Conservation (phyloP, 2,329 filamentous ascomycete genomes). For the Myotisia sp. region DNA sequence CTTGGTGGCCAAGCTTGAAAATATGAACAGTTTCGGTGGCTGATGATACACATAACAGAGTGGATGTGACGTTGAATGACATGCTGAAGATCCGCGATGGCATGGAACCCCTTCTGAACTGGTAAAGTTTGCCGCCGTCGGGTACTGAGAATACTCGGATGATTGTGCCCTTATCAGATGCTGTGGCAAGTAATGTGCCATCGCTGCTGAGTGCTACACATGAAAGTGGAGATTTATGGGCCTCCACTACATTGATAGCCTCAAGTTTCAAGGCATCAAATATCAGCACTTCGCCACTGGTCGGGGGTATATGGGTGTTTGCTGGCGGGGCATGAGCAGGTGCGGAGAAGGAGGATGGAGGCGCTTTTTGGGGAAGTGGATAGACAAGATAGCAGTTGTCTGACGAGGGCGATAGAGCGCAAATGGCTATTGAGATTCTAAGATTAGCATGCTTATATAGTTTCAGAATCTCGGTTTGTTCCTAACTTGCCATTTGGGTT, state of each 20-base stretch:
- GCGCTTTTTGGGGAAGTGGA: conserved; percentile 58
- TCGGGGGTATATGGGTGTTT: conserved; percentile 59
- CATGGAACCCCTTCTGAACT: conserved; percentile 90
- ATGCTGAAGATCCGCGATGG: conserved; percentile 95
- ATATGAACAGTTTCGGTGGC: conserved; percentile 95
- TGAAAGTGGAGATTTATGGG: conserved; percentile 79
- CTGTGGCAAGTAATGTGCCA: conserved; percentile 79
- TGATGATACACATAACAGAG: conserved; percentile 85
- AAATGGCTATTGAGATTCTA: conserved; percentile 48
- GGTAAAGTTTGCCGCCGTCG: conserved; percentile 80
- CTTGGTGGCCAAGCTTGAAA: conserved; percentile 55
- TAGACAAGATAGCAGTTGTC: conserved; percentile 95
- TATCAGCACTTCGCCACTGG: conserved; percentile 80
- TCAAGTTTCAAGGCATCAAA: conserved; percentile 84
- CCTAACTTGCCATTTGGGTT: conserved; percentile 55
- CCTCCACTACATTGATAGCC: conserved; percentile 88
- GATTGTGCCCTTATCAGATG: conserved; percentile 94
- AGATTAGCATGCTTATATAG: not conserved
- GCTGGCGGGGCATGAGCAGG: conserved; percentile 72
- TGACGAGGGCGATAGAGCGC: conserved; percentile 81
- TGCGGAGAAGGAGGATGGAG: conserved; percentile 37
- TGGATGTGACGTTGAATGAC: conserved; percentile 93
- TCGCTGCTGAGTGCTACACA: conserved; percentile 86
- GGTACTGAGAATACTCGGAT: conserved; percentile 92
- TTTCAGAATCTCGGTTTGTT: not conserved